Percentiles rank a stretch among this genome's conserved stretches.
These are phyloP conservation scores for Tagetes erecta DNA, from an alignment of 129 eudicot genomes.

Conservation along the genomic window DNA sequence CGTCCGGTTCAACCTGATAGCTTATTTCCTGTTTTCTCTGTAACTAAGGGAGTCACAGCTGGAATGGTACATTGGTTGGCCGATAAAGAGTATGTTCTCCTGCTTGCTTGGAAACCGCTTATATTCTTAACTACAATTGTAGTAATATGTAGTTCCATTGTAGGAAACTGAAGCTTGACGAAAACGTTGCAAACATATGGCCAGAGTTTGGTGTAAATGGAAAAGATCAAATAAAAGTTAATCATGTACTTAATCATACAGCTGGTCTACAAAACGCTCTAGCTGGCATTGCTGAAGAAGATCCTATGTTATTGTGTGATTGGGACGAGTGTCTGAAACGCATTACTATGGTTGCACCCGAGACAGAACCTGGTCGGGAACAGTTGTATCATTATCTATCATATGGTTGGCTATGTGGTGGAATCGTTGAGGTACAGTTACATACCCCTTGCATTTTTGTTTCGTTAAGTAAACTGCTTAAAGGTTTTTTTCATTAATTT, in stretches of 20 bases:
- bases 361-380: constrained; percentile 77
- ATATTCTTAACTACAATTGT: background rate
- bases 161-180: constrained; percentile 89
- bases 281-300: constrained; percentile 53
- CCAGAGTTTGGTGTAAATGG: constrained; percentile 77
- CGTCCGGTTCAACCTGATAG: constrained; percentile 97
- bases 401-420: constrained; percentile 95
- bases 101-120: constrained; percentile 1
- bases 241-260: constrained; percentile 95
- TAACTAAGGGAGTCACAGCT: constrained; percentile 79
- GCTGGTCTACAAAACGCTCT: constrained; percentile 88
- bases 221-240: constrained; percentile 84
- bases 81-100: constrained; percentile 64
- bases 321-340: constrained; percentile 80
- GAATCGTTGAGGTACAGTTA: constrained; percentile 75
- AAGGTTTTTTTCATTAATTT: background rate
- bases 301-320: constrained; percentile 65
- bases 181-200: constrained; percentile 73
- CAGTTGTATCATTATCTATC: constrained; percentile 90
- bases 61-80: constrained; percentile 96
- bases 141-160: background rate
- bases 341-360: constrained; percentile 56
- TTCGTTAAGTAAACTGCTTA: background rate
- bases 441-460: background rate
- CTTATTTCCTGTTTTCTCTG: constrained; percentile 89